Base-by-base conservation (phyloP, 1,284 basidiomycete genomes). In the Ustilago nuda region DNA sequence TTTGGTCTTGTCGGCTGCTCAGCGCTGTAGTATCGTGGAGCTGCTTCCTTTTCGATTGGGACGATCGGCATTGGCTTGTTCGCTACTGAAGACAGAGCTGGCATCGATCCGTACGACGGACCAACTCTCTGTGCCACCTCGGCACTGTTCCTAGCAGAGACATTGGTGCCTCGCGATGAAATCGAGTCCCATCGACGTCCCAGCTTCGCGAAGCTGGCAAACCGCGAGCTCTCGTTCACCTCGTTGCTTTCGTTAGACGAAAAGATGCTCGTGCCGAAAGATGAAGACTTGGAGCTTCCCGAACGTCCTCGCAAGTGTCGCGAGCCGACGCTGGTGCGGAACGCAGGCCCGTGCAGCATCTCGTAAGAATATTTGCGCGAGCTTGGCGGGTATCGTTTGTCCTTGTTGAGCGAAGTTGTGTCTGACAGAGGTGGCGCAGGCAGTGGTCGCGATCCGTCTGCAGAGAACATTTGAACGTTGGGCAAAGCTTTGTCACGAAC, bases 111-210 rank as follows among this genome's bases (percentile, higher is more conserved):
- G 35, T 30, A 46, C n/a, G 63, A 56, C 2, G 48, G 27, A 19
- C 30, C 39, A 12, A 39, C 35, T 32, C 46, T 61, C 30, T 62
- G 66, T 1, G 54, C n/a, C 7, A 63, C 59, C 23, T 75, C 72
- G 0, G 60, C 60, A n/a, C 61, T 70, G 65, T 55, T 71, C 11
- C 68, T 60, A 36, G 61, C 68, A 23, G 73, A 76, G 0, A 58
- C 36, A 39, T 36, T 61, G 50, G 73, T 76, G 37, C 68, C 73
- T 15, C 68, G 68, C 53, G 73, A 76, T 8, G 73, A 76, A 55
- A 76, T 66, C 33, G 73, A 76, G 50, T 76, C 73, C 73, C 73
- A 76, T 35, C 73, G 64, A 54, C 66, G 62, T 17, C 57, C 64
- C 17, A 66, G 27, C 19, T 46, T 51, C 1, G 64, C 51, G 57